Evolutionary conservation across 1,139 yeast species (phyloP), one percentile per base, ranked within the genome.

Genomic region (Scheffersomyces titani): DNA sequence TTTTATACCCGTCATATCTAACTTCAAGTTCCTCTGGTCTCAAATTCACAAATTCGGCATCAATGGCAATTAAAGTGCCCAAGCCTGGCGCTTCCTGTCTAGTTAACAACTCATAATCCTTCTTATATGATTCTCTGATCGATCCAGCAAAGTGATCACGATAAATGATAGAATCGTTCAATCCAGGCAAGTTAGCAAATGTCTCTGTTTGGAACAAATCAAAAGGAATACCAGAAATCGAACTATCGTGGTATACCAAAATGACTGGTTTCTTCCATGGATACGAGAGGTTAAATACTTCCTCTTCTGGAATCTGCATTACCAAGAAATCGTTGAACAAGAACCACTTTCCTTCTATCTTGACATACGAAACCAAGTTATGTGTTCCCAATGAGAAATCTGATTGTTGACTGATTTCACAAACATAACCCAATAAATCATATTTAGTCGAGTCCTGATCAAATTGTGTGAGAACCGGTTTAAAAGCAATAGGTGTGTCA

Each of bases 321-420:
- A 92, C 98, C 64, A 94, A 76, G 71, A 93, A 96, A 71, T 96
- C 98, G 68, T 96, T 96, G 70, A 96, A 92, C 65, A 96, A 72
- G 63, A 82, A 85, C 99, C 99, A 96, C 55, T 78, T 78, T 53
- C 77, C 80, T 18, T 71, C 75, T n/a, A 85, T 76, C 55, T 81
- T 81, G 6, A 85, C 78, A 61, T 82, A 85, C 0, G 92, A 80
- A 0, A 90, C 88, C 56, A 88, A 71, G 65, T 77, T 78, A 61
- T 88, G 89, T 52, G 78, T 81, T 2, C 85, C 85, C 50, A 76
- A 76, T 5, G 76, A 63, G 16, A 71, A 61, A 19, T 83, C 84
- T 3, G 83, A 77, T 45, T 83, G 84, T 50, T 86, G 89, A 20
- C 83, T 81, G 4, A 89, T 81, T 64, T 87, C 89, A 51, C 90